These are phyloP conservation scores for Mycosphaerella sp. DNA, from an alignment of 2,329 filamentous ascomycete genomes.

Conservation along the genomic window DNA sequence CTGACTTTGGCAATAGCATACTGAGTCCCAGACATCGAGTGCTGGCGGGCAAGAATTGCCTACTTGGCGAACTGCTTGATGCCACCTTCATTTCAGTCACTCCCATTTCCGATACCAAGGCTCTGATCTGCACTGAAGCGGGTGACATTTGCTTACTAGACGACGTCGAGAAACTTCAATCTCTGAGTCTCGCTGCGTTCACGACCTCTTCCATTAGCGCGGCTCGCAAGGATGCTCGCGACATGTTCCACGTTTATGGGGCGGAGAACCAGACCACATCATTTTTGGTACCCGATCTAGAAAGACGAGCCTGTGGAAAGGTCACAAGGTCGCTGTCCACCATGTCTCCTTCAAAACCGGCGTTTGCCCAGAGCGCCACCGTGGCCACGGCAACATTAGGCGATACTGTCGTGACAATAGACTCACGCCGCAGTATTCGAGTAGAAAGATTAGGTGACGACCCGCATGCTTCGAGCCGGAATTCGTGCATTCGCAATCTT, in stretches of 20 bases:
- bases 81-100: constrained; percentile 75
- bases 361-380: constrained; percentile 1
- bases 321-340: constrained; percentile 19
- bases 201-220: constrained; percentile 64
- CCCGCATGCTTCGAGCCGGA: constrained; percentile 1
- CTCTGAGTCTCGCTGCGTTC: constrained; percentile 59
- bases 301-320: constrained; percentile 25
- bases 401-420: constrained; percentile 30
- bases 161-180: constrained; percentile 65
- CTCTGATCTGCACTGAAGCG: constrained; percentile 78
- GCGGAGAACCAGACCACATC: constrained; percentile 53
- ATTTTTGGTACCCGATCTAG: constrained; percentile 37
- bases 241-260: constrained; percentile 62
- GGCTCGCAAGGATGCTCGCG: constrained; percentile 54
- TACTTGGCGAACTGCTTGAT: constrained; percentile 76
- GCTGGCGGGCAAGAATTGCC: constrained; percentile 76
- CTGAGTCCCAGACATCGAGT: constrained; percentile 55
- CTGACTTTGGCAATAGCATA: constrained; percentile 33
- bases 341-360: constrained; percentile 16
- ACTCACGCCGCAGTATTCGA: constrained; percentile 23
- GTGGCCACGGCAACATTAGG: constrained; percentile 37
- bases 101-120: constrained; percentile 63
- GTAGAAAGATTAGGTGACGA: constrained; percentile 13
- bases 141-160: constrained; percentile 88
- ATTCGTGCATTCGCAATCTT: constrained; percentile 36